A percentile compares a stretch with the other conserved stretches of the same genome.
phyloP scores from a whole-genome alignment of 2,329 filamentous ascomycete genomes.

The Sclerotinia nivalis region DNA sequence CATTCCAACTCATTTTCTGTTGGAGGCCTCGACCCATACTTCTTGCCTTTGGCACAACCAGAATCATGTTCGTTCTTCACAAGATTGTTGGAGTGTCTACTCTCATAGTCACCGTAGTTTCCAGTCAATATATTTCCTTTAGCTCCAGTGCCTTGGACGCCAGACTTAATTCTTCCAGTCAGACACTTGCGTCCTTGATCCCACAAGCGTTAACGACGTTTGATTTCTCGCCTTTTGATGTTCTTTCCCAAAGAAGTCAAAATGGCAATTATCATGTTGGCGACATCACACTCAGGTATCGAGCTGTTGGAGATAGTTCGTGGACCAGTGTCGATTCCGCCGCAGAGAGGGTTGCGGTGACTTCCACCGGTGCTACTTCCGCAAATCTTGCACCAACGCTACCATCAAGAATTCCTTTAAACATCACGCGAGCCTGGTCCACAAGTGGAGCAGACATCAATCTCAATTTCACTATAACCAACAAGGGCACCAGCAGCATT shows the following conservation, averaged over 20 bases:
- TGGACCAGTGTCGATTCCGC: conserved; percentile 55
- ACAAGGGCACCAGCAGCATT: conserved; percentile 45
- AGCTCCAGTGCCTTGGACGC: conserved; percentile 43
- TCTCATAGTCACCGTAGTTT: neutral
- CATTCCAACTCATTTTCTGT: neutral
- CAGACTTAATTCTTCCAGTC: conserved; percentile 48
- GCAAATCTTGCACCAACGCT: conserved; percentile 49
- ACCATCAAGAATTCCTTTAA: conserved; percentile 43
- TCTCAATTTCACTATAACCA: conserved; percentile 53
- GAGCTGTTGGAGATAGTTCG: conserved; percentile 41
- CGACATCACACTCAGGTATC: conserved; percentile 58
- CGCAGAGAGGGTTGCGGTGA: conserved; percentile 41
- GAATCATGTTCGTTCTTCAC: neutral
- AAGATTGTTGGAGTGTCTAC: conserved; percentile 1
- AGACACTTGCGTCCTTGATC: conserved; percentile 51
- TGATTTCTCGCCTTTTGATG: conserved; percentile 57
- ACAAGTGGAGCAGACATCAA: conserved; percentile 51
- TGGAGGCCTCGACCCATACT: neutral
- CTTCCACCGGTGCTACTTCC: conserved; percentile 41
- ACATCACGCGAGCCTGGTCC: conserved; percentile 55
- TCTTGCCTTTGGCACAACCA: neutral
- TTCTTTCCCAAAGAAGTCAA: conserved; percentile 48
- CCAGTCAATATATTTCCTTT: conserved; percentile 26
- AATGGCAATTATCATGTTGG: conserved; percentile 60
- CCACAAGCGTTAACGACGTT: conserved; percentile 46